Conservation (phyloP, 176 grass and related monocot species). For the Carex parvula region DNA sequence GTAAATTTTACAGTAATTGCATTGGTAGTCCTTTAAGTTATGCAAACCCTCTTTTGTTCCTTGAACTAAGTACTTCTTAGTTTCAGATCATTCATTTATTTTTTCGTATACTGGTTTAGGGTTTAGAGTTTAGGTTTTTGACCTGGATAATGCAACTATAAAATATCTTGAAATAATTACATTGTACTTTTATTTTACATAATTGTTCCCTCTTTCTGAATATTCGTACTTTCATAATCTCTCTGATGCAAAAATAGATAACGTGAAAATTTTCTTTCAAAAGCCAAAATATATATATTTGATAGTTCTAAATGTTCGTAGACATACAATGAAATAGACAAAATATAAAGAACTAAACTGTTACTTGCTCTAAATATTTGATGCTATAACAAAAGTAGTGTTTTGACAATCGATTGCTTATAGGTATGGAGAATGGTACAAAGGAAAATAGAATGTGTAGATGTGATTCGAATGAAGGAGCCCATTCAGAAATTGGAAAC, state of each 20-base stretch:
- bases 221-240: not conserved
- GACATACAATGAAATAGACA: not conserved
- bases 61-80: not conserved
- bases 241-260: not conserved
- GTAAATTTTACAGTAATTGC: not conserved
- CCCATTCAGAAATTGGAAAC: constrained; percentile 61
- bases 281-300: not conserved
- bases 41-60: not conserved
- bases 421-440: constrained; percentile 91
- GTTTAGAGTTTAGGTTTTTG: not conserved
- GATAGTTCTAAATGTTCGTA: too few relatives aligned
- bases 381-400: not conserved
- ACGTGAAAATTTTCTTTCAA: not conserved
- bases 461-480: constrained; percentile 84
- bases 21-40: not conserved
- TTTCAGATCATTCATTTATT: not conserved
- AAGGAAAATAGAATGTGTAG: constrained; percentile 72
- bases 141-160: not conserved
- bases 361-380: constrained; percentile 1
- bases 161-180: not conserved
- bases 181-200: not conserved
- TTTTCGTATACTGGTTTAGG: not conserved
- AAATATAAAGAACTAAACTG: not conserved
- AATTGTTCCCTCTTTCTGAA: not conserved
- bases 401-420: constrained; percentile 12